These are phyloP conservation scores for Tricholoma hemisulphureum DNA, from an alignment of 768 basidiomycete species.

Conservation along the genomic window DNA sequence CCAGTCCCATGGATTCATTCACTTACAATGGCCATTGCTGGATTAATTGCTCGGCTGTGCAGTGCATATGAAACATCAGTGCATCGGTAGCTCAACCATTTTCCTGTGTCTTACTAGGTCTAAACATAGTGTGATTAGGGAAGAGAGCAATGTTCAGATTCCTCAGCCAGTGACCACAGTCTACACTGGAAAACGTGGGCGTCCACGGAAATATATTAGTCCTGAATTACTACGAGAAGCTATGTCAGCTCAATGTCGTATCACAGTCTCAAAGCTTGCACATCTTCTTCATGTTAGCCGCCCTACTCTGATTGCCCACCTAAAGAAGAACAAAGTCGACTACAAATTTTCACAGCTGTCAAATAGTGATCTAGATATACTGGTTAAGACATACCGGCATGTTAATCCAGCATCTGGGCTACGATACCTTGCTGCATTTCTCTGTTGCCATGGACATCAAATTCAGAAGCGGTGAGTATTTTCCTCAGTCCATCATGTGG, in stretches of 20 bases:
- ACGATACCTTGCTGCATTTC: conserved; percentile 27
- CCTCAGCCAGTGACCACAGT: not conserved
- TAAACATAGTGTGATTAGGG: not conserved
- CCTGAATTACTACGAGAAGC: not conserved
- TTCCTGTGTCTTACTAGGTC: not conserved
- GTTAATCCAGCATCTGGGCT: conserved; percentile 22
- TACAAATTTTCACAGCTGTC: conserved; percentile 5
- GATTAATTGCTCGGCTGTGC: not conserved
- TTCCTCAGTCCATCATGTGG: conserved; percentile 18
- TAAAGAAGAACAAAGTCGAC: not conserved
- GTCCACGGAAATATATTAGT: not conserved
- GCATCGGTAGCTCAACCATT: not conserved
- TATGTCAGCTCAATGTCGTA: not conserved
- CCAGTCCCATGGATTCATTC: not conserved
- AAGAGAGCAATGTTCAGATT: not conserved
- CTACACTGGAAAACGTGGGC: conserved; percentile 1
- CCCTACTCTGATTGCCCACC: not conserved
- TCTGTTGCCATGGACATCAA: conserved; percentile 22
- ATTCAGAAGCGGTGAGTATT: conserved; percentile 22
- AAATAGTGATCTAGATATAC: not conserved
- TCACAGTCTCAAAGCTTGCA: too few species aligned
- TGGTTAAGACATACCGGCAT: too few species aligned
- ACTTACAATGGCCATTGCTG: not conserved
- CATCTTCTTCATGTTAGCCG: not conserved
- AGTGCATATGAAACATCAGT: not conserved